Evolutionary conservation across 1,284 basidiomycete species (phyloP).

Genomic region (Rhodotorula sp.): DNA sequence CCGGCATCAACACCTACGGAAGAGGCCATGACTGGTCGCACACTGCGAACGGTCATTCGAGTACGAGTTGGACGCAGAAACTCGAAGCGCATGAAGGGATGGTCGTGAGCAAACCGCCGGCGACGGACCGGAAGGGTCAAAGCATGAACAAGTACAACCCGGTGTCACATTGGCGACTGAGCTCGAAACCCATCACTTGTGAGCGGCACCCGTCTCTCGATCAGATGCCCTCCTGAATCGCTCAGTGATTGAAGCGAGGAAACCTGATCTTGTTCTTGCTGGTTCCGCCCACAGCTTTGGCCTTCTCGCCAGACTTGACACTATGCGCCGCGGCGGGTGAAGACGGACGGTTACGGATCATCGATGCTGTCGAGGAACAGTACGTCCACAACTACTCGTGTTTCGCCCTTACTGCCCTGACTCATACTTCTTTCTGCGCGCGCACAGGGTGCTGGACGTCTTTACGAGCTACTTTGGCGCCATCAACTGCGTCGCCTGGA

Average conservation of each 20-base stretch:
- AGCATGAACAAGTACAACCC: slow-evolving; percentile 65
- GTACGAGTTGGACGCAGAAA: background rate
- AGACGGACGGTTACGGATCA: slow-evolving; percentile 81
- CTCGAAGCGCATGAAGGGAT: slow-evolving; percentile 53
- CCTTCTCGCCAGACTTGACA: slow-evolving; percentile 84
- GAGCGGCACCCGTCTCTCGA: slow-evolving; percentile 45
- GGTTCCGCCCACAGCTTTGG: slow-evolving; percentile 62
- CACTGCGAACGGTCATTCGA: background rate
- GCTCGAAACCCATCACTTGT: slow-evolving; percentile 68
- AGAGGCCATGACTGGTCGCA: background rate
- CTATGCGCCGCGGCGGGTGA: slow-evolving; percentile 81
- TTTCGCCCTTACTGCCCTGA: background rate
- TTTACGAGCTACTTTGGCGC: slow-evolving; percentile 90
- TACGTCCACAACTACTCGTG: slow-evolving; percentile 51
- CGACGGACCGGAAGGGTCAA: slow-evolving; percentile 59
- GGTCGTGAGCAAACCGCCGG: slow-evolving; percentile 67
- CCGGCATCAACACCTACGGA: background rate
- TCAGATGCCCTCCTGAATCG: too few species aligned
- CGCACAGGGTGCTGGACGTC: slow-evolving; percentile 71
- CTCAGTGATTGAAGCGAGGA: too few species aligned
- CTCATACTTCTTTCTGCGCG: background rate
- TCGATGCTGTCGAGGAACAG: slow-evolving; percentile 81
- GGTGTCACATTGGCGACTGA: slow-evolving; percentile 63
- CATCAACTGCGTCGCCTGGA: slow-evolving; percentile 86
- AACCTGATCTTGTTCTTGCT: too few species aligned